Conservation (phyloP, 768 basidiomycete species). For the Amanita polypyramis region DNA sequence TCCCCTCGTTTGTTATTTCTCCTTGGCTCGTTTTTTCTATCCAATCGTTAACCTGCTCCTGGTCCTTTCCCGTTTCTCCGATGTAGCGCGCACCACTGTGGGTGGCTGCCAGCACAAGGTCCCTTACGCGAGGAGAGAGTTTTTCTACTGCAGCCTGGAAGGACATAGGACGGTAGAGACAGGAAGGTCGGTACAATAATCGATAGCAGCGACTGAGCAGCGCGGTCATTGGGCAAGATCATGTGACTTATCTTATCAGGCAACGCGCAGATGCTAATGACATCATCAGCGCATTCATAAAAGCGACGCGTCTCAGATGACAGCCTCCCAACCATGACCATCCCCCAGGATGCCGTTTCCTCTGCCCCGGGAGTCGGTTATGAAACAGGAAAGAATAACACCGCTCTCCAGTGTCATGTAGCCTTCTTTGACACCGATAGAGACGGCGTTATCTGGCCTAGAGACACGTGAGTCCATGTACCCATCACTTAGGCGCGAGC, state of each 20-base stretch:
- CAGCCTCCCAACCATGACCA: slow-evolving; percentile 18
- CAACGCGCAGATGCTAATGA: not conserved
- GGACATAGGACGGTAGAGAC: slow-evolving; percentile 33
- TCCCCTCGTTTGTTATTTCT: slow-evolving; percentile 34
- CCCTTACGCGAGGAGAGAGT: slow-evolving; percentile 36
- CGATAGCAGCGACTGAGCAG: slow-evolving; percentile 29
- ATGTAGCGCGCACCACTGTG: slow-evolving; percentile 31
- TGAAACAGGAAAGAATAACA: slow-evolving; percentile 20
- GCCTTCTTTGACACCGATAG: slow-evolving; percentile 35
- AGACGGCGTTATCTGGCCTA: slow-evolving; percentile 36
- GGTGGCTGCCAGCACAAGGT: slow-evolving; percentile 42
- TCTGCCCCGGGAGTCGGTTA: slow-evolving; percentile 22
- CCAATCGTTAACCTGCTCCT: slow-evolving; percentile 58
- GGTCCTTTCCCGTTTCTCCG: slow-evolving; percentile 52
- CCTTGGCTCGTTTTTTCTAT: slow-evolving; percentile 50
- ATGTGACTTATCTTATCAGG: not conserved
- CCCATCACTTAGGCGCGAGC: not conserved
- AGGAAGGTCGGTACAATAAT: slow-evolving; percentile 20
- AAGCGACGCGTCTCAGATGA: not conserved
- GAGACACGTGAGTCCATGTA: slow-evolving; percentile 27
- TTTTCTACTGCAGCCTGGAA: slow-evolving; percentile 39
- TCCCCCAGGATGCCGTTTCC: slow-evolving; percentile 18
- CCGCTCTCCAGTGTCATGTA: slow-evolving; percentile 30
- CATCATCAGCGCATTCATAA: not conserved
- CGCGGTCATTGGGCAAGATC: slow-evolving; percentile 10